Base-by-base conservation (phyloP, 139 green algal species). In the Yamagishiella unicocca region DNA sequence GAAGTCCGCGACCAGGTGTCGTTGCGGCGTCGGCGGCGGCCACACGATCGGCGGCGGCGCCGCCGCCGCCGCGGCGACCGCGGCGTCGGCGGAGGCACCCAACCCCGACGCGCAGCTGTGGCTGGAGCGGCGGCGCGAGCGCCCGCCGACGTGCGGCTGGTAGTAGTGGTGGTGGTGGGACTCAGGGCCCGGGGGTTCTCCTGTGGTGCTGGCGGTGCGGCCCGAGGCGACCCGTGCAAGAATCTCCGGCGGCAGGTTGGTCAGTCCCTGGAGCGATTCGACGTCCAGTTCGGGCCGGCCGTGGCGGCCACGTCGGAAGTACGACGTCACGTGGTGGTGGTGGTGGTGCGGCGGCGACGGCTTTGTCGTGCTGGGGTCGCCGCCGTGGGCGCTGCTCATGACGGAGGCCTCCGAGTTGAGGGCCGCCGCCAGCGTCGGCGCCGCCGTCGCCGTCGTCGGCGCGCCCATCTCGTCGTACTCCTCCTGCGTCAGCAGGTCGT, bases 1-100 rank as follows among this genome's bases (percentile, higher is more conserved):
- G 38, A 91, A 93, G 71, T 91, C 83, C 1, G 90, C 90, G 2
- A 91, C 86, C 2, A 90, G 70, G 82, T 90, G 87, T 3, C 67
- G 61, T n/a, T 75, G 61, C 10, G 61, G 40, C 61, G 61, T 64
- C 35, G 61, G 42, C 22, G 79, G 79, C n/a, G 79, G 79, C 79
- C 79, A 85, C 1, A n/a, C n/a, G n/a, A n/a, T n/a, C n/a, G n/a
- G n/a, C n/a, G n/a, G n/a, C n/a, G n/a, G n/a, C n/a, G 72, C 42
- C 43, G 29, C 27, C 27, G 72, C 12, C 9, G 46, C 72, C 14
- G 42, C 67, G 35, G 67, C 67, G 35, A n/a, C 66, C 33, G 14
- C 33, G 66, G 37, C 66, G 66, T 45, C 45, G 37, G 55, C 50
- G 50, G 50, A 12, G 50, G 50, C 50, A 25, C 50, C n/a, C n/a